A percentile compares a stretch with the other conserved stretches of the same genome.
phyloP scores from a whole-genome alignment of 257 asterid species.

The Solanum medicagineum region DNA sequence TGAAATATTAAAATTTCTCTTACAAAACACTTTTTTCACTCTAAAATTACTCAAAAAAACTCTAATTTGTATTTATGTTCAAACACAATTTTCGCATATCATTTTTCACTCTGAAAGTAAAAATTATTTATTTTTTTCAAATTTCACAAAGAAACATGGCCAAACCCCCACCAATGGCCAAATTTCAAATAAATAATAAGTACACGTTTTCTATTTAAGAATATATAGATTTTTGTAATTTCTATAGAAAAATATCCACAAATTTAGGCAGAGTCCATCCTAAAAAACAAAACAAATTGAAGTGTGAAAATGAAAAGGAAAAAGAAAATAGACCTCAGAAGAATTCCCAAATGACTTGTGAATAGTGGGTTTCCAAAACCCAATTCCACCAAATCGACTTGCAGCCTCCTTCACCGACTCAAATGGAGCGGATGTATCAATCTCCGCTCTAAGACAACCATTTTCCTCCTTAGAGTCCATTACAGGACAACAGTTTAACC shows the following conservation, averaged over 20 bases:
- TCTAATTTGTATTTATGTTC: too few species aligned
- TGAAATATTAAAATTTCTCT: too few species aligned
- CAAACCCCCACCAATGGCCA: neutral
- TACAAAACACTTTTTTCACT: too few species aligned
- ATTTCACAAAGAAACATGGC: too few species aligned
- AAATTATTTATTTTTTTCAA: too few species aligned
- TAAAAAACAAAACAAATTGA: neutral
- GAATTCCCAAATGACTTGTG: slow-evolving; percentile 18
- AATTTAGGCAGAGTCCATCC: neutral
- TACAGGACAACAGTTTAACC: neutral
- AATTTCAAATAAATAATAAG: neutral
- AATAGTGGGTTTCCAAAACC: slow-evolving; percentile 76
- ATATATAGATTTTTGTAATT: neutral
- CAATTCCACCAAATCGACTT: slow-evolving; percentile 78
- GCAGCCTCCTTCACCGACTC: slow-evolving; percentile 96
- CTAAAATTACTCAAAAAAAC: too few species aligned
- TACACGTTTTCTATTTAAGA: neutral
- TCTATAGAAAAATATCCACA: neutral
- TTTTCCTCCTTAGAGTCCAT: neutral
- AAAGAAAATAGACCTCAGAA: slow-evolving; percentile 21
- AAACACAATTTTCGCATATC: too few species aligned
- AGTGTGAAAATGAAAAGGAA: neutral
- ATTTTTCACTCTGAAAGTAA: too few species aligned
- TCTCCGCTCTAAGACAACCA: slow-evolving; percentile 33
- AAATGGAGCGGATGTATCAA: slow-evolving; percentile 90